phyloP scores from a whole-genome alignment of 192 early-diverging fungal genomes.

The Backusella parvicylindrica region DNA sequence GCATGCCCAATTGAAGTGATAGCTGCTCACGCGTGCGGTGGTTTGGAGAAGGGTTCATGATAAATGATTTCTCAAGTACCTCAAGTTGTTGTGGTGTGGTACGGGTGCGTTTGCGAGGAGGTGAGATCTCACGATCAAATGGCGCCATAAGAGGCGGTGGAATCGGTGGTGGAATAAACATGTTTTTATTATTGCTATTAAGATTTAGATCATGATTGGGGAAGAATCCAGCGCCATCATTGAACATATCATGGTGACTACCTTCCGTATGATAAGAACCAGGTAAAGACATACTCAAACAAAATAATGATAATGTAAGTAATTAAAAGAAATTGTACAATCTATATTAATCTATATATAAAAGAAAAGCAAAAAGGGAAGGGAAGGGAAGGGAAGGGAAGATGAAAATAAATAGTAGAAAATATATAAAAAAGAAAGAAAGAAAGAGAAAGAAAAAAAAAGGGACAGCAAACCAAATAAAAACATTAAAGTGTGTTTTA shows the following conservation, averaged over 20 bases:
- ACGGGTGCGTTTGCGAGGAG: constrained; percentile 58
- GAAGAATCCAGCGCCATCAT: not conserved
- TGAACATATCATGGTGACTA: not conserved
- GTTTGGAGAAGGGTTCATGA: constrained; percentile 64
- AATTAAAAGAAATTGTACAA: not conserved
- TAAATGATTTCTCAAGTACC: constrained; percentile 66
- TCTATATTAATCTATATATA: not conserved
- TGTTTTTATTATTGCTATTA: not conserved
- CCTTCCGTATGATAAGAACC: not conserved
- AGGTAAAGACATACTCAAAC: constrained; percentile 6
- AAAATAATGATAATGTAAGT: not conserved
- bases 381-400: not conserved
- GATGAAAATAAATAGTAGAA: constrained; percentile 8
- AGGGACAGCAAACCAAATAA: constrained; percentile 9
- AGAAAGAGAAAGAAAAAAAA: not conserved
- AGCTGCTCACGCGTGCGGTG: constrained; percentile 62
- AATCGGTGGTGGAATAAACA: constrained; percentile 8
- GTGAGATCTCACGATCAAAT: constrained; percentile 8
- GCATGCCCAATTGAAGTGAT: constrained; percentile 66
- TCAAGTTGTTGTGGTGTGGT: constrained; percentile 64
- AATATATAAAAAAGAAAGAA: constrained; percentile 3
- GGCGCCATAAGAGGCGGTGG: not conserved
- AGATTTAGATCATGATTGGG: not conserved
- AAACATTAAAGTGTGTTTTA: not conserved
- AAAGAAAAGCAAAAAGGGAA: not conserved